Base-by-base conservation (phyloP, 345 rosid genomes). In the Eucalyptus virginea region DNA sequence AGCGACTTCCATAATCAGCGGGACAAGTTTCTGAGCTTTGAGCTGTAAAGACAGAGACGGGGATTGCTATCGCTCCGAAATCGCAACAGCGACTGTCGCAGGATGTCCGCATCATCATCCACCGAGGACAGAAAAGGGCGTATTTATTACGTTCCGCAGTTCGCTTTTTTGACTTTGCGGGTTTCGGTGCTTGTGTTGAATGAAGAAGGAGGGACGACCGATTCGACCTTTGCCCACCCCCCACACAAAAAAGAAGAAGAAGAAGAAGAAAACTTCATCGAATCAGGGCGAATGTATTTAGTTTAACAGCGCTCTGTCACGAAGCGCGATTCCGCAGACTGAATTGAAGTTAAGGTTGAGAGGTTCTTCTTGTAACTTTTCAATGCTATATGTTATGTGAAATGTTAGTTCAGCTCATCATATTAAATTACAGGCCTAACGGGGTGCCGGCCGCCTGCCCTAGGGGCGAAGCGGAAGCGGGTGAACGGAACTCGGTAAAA, bases 181-280 rank as follows among this genome's bases (percentile, higher is more conserved):
- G 30, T 11, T 44, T 34, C 2, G 47, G 47, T 77, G 16, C 45
- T 72, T 5, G 21, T 0, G 45, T 19, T 37, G 47, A 77, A 19
- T 3, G 83, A 21, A 32, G 23, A 5, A 2, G 32, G 17, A 18
- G 44, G 47, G 28, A 77, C 24, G 83, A 37, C 45, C 4, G 26
- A 65, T 62, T 4, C 69, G 8, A 6, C 32, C 14, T 60, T 60
- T 26, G 67, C n/a, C 28, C 28, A 9, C 4, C 8, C 24, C 24
- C 23, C 11, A 0, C 3, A 51, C 1, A 21, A 52, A 50, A 16
- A 50, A 6, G 2, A 3, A 17, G 18, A 2, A 17, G 6, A 17
- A 3, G 2, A 17, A 51, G 54, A 51, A 51, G 54, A 51, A 21
- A 52, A 9, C 62, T 32, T 67, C 34, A 32, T 32, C 42, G 80